Percentiles rank a stretch among this genome's conserved stretches.
Evolutionary conservation across 306 rosid species (phyloP).

Genomic region (Trichosanthes truncata): DNA sequence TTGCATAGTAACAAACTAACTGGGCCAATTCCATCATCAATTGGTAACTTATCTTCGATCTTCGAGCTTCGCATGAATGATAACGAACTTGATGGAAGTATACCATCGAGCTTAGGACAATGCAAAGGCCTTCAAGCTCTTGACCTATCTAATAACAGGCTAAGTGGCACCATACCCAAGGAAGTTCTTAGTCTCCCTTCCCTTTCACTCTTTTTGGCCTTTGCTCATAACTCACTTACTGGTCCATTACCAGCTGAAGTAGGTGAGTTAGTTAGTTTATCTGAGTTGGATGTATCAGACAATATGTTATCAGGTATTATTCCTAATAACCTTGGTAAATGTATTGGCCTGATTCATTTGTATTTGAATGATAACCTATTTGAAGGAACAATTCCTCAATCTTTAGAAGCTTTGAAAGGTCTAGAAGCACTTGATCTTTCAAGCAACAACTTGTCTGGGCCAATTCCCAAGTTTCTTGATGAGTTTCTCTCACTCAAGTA

Average conservation of each 20-base stretch:
- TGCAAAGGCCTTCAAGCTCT: conserved; percentile 11
- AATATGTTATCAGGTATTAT: conserved; percentile 24
- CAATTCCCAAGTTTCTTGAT: too few relatives aligned
- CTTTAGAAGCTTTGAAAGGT: conserved; percentile 12
- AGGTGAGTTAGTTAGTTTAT: conserved; percentile 4
- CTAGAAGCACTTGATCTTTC: conserved; percentile 20
- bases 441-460: conserved; percentile 16
- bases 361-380: conserved; percentile 17
- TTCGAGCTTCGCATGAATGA: not conserved
- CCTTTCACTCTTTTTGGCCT: conserved; percentile 12
- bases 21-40: conserved; percentile 19
- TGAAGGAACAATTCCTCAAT: conserved; percentile 17
- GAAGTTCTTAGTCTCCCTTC: conserved; percentile 18
- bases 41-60: conserved; percentile 23
- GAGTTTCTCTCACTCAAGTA: too few relatives aligned
- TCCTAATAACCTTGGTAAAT: conserved; percentile 11
- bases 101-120: conserved; percentile 23
- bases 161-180: conserved; percentile 26
- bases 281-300: conserved; percentile 9
- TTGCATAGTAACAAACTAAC: conserved; percentile 15
- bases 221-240: conserved; percentile 19
- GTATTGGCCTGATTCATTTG: not conserved
- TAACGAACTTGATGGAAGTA: conserved; percentile 19
- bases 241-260: conserved; percentile 23
- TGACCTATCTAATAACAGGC: conserved; percentile 11